Percentiles rank a stretch among this genome's conserved stretches.
Conservation (phyloP, 2,329 filamentous ascomycete species). For the Zalaria obscura region DNA sequence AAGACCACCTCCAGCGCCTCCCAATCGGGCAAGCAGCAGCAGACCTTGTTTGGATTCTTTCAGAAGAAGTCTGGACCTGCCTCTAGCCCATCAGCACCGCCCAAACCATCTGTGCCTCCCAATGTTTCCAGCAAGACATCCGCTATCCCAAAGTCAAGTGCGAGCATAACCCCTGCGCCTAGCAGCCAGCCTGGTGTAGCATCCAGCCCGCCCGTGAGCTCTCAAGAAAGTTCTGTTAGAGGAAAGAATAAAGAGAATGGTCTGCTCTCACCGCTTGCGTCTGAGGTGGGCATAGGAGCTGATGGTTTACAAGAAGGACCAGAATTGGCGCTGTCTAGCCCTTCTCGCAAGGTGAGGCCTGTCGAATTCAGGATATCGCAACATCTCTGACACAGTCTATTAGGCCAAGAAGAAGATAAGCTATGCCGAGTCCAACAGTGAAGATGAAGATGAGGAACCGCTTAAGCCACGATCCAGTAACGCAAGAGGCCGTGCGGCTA, state of each 20-base stretch:
- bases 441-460: slow-evolving; percentile 57
- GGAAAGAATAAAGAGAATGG: slow-evolving; percentile 40
- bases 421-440: slow-evolving; percentile 76
- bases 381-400: not conserved
- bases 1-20: slow-evolving; percentile 30
- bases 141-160: slow-evolving; percentile 4
- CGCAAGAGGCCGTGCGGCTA: slow-evolving; percentile 31
- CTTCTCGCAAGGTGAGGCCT: slow-evolving; percentile 55
- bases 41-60: slow-evolving; percentile 70
- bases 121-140: not conserved
- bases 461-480: slow-evolving; percentile 39
- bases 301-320: slow-evolving; percentile 26
- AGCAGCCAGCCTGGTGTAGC: slow-evolving; percentile 68
- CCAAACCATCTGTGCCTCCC: slow-evolving; percentile 12
- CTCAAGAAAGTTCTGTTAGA: slow-evolving; percentile 38
- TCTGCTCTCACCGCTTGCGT: slow-evolving; percentile 26
- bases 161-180: slow-evolving; percentile 52
- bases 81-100: slow-evolving; percentile 31
- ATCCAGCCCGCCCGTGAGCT: slow-evolving; percentile 48
- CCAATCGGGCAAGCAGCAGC: slow-evolving; percentile 35
- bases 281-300: slow-evolving; percentile 25
- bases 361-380: not conserved
- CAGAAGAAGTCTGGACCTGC: slow-evolving; percentile 36
- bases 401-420: slow-evolving; percentile 53
- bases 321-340: slow-evolving; percentile 47